phyloP scores from a whole-genome alignment of 1,284 basidiomycete genomes.

The Puccinia triticina region DNA sequence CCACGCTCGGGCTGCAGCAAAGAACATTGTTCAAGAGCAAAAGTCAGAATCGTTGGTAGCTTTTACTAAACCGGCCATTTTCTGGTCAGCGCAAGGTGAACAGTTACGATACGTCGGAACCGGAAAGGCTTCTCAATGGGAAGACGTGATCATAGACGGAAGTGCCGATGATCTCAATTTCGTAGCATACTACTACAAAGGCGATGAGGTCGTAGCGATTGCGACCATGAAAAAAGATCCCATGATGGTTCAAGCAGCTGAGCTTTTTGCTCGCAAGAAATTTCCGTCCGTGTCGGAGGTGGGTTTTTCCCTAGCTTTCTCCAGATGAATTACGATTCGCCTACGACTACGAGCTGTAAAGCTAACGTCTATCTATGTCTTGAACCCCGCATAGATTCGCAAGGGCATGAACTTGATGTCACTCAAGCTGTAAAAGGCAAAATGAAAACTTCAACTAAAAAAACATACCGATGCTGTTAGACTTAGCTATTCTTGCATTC shows the following conservation, averaged over 20 bases:
- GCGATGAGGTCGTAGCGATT: constrained; percentile 76
- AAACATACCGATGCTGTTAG: background rate
- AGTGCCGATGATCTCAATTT: constrained; percentile 81
- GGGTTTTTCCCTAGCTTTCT: background rate
- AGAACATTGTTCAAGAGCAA: constrained; percentile 69
- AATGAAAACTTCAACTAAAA: background rate
- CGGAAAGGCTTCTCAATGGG: constrained; percentile 60
- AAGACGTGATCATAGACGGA: constrained; percentile 77
- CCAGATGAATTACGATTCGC: background rate
- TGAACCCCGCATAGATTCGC: background rate
- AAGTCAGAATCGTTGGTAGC: constrained; percentile 60
- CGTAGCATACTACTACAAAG: constrained; percentile 80
- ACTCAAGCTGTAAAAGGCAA: constrained; percentile 34
- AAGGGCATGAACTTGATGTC: constrained; percentile 39
- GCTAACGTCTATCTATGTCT: background rate
- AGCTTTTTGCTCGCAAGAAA: constrained; percentile 74
- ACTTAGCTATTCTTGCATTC: background rate
- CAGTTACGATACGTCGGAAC: constrained; percentile 80
- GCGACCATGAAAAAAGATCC: constrained; percentile 83
- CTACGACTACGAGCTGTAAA: no score
- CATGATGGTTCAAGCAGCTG: constrained; percentile 76
- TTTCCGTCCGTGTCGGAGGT: constrained; percentile 77
- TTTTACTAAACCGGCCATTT: constrained; percentile 79
- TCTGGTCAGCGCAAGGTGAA: constrained; percentile 77
- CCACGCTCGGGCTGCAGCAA: constrained; percentile 80